Evolutionary conservation across 2,329 filamentous ascomycete genomes (phyloP).

Genomic region (Sclerotinia borealis): DNA sequence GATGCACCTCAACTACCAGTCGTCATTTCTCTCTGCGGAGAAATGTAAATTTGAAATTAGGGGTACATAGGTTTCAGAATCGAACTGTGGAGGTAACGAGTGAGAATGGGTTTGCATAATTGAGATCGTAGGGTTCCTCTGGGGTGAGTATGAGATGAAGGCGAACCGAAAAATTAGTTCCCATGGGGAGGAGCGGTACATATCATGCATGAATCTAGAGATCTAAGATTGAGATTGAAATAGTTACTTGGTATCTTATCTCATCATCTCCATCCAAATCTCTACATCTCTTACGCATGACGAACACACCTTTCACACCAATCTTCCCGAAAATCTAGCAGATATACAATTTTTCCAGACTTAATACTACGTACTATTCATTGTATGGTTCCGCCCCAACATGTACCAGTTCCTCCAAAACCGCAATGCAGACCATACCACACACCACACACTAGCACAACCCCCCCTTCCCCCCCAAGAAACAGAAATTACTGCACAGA

Average conservation of each 20-base stretch:
- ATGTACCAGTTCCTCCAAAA: too few relatives aligned
- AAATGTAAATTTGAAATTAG: conserved; percentile 64
- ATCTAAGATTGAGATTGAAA: background rate
- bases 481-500: too few relatives aligned
- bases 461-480: too few relatives aligned
- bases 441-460: too few relatives aligned
- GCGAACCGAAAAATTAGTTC: background rate
- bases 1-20: conserved; percentile 85
- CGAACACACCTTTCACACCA: background rate
- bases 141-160: background rate
- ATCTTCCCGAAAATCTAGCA: too few relatives aligned
- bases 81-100: background rate
- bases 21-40: conserved; percentile 78
- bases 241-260: background rate
- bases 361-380: too few relatives aligned
- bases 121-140: background rate
- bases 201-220: background rate
- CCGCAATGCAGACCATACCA: too few relatives aligned
- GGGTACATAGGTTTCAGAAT: background rate
- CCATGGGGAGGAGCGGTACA: too few relatives aligned
- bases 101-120: background rate
- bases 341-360: too few relatives aligned
- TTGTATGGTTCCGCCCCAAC: too few relatives aligned
- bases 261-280: background rate
- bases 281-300: background rate